phyloP scores from a whole-genome alignment of 2,329 filamentous ascomycete genomes.

The Macrophomina phaseolina region DNA sequence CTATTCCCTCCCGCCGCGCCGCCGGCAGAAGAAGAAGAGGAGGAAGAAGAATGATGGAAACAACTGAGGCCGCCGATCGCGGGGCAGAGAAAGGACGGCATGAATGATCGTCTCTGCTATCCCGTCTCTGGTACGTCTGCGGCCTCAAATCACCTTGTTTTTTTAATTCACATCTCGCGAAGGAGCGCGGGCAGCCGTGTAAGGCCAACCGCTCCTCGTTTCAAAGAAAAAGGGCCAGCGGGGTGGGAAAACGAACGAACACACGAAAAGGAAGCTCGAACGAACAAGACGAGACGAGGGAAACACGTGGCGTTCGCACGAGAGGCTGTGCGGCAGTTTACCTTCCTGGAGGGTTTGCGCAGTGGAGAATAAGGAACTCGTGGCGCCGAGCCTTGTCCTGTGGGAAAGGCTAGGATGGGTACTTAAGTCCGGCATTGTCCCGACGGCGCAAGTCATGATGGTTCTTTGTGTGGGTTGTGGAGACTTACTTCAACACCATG shows the following conservation, averaged over 20 bases:
- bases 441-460: not conserved
- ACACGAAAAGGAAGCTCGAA: not conserved
- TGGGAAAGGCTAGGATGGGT: not conserved
- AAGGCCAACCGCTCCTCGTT: slow-evolving; percentile 10
- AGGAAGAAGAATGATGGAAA: not conserved
- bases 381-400: not conserved
- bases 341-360: not conserved
- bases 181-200: not conserved
- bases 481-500: not conserved
- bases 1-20: not conserved
- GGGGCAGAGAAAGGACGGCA: not conserved
- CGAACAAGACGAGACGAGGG: not conserved
- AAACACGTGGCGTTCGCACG: not conserved
- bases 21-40: not conserved
- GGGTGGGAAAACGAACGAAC: not conserved
- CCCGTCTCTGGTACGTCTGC: no score
- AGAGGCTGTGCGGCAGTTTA: not conserved
- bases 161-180: not conserved
- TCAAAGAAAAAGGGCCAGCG: slow-evolving; percentile 3
- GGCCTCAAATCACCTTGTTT: not conserved
- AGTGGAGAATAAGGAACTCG: not conserved
- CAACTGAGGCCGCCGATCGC: not conserved
- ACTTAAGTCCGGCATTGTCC: not conserved
- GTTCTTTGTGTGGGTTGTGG: not conserved
- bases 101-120: slow-evolving; percentile 6